These are phyloP conservation scores for Pythium phragmiticola DNA, from an alignment of 352 stramenopile genomes.

Conservation along the genomic window DNA sequence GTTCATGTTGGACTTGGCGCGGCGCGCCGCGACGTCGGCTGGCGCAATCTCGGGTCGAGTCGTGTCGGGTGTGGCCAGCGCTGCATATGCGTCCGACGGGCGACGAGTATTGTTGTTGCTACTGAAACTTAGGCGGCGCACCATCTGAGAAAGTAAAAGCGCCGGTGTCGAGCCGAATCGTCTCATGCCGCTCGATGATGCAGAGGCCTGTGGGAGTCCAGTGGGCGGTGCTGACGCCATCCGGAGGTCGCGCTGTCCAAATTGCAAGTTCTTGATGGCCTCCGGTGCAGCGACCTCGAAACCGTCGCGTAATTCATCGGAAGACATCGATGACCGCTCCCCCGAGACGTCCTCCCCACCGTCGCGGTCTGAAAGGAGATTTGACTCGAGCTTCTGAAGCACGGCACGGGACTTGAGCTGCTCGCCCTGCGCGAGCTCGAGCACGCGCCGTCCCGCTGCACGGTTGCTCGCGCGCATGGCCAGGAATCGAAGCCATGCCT, in stretches of 20 bases:
- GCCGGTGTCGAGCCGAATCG: slow-evolving; percentile 21
- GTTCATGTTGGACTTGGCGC: slow-evolving; percentile 3
- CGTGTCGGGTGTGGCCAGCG: slow-evolving; percentile 3
- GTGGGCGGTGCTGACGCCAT: slow-evolving; percentile 3
- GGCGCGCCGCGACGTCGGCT: not conserved
- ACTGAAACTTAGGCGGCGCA: slow-evolving; percentile 1
- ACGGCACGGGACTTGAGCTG: slow-evolving; percentile 21
- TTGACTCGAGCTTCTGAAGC: slow-evolving; percentile 21
- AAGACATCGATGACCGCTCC: slow-evolving; percentile 1
- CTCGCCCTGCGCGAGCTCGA: slow-evolving; percentile 23
- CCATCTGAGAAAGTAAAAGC: slow-evolving; percentile 15
- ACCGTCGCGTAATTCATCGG: slow-evolving; percentile 3
- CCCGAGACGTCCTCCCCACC: not conserved
- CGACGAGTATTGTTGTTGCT: not conserved
- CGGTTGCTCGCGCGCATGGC: slow-evolving; percentile 20
- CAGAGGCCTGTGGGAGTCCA: not conserved
- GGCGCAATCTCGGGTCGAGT: not conserved
- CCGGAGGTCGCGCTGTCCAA: not conserved
- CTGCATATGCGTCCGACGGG: slow-evolving; percentile 13
- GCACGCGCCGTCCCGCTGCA: slow-evolving; percentile 8
- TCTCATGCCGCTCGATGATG: not conserved
- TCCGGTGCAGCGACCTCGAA: slow-evolving; percentile 1
- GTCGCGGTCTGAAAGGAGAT: slow-evolving; percentile 1
- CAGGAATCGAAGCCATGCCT: slow-evolving; percentile 25
- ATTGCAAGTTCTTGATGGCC: not conserved